phyloP scores from a whole-genome alignment of 495 filamentous ascomycete genomes.

The Penicillium dipodomyicola region DNA sequence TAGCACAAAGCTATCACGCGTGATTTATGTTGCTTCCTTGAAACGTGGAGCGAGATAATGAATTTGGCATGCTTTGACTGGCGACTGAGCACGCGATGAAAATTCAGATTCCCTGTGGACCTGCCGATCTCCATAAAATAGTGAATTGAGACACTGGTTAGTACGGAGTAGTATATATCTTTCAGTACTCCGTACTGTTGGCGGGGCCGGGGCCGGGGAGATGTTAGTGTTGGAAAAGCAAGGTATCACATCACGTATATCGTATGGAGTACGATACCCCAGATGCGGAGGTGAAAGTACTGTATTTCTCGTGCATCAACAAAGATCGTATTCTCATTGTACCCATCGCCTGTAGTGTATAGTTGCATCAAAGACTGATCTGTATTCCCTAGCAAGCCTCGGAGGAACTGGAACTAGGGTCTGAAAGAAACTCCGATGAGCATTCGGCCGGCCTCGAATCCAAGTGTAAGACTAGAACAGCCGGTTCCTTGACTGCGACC shows the following conservation, averaged over 20 bases:
- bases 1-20: background rate
- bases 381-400: background rate
- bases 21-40: background rate
- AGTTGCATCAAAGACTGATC: background rate
- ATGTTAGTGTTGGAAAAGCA: background rate
- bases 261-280: background rate
- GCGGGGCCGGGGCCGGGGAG: background rate
- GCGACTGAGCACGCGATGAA: background rate
- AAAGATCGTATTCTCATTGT: background rate
- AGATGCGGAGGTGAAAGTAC: background rate
- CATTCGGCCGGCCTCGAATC: background rate
- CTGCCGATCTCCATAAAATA: background rate
- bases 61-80: background rate
- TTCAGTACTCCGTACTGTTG: background rate
- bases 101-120: background rate
- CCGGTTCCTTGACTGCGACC: background rate
- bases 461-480: background rate
- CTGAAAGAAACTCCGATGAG: background rate
- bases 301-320: background rate
- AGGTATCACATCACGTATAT: background rate
- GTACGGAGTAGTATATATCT: background rate
- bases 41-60: background rate
- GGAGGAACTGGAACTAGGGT: background rate
- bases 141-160: background rate
- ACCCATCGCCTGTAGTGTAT: background rate